These are phyloP conservation scores for Apiospora arundinis DNA, from an alignment of 2,329 filamentous ascomycete genomes.

Conservation along the genomic window DNA sequence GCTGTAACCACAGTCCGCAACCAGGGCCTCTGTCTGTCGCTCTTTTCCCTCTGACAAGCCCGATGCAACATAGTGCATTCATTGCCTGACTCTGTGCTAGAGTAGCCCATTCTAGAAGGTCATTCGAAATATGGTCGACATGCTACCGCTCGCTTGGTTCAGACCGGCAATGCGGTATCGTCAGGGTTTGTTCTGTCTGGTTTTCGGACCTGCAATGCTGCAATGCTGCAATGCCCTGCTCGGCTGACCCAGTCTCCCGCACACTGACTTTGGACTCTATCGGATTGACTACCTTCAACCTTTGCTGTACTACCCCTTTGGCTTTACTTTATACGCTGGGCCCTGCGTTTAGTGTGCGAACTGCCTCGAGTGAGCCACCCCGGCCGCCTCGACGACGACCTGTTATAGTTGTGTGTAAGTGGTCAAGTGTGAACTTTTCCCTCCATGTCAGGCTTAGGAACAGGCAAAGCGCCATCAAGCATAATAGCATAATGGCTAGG, in stretches of 20 bases:
- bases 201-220: neutral
- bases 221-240: constrained; percentile 2
- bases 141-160: neutral
- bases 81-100: neutral
- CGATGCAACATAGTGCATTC: neutral
- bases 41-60: neutral
- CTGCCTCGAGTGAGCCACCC: neutral
- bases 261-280: constrained; percentile 2
- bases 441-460: constrained; percentile 4
- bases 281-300: constrained; percentile 4
- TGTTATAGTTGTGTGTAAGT: constrained; percentile 15
- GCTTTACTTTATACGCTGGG: constrained; percentile 16
- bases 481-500: constrained; percentile 12
- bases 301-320: constrained; percentile 2
- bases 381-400: neutral
- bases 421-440: constrained; percentile 9
- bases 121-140: neutral
- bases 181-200: neutral
- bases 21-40: constrained; percentile 15
- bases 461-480: constrained; percentile 10
- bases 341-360: constrained; percentile 9
- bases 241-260: constrained; percentile 10
- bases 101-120: constrained; percentile 9
- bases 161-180: neutral
- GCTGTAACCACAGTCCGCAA: neutral